These are phyloP conservation scores for Sporothrix mexicana DNA, from an alignment of 2,329 filamentous ascomycete genomes.

Conservation along the genomic window DNA sequence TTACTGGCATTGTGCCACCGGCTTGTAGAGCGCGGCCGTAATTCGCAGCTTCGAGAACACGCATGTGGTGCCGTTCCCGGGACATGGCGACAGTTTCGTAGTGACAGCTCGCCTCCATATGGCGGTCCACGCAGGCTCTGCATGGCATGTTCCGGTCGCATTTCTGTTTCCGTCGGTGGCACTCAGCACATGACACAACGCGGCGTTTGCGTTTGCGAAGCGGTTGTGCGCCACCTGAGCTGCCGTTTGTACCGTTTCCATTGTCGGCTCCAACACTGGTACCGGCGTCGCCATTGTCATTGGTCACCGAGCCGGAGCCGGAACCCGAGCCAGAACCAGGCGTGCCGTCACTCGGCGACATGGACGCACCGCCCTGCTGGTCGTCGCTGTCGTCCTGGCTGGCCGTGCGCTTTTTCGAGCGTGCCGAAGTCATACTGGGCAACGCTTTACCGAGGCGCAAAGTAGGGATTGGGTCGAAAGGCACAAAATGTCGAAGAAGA, in stretches of 20 bases:
- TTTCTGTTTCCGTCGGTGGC: constrained; percentile 68
- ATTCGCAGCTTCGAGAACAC: constrained; percentile 35
- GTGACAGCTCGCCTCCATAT: constrained; percentile 60
- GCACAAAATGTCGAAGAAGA: too few relatives aligned
- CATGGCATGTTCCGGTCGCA: constrained; percentile 66
- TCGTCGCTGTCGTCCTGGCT: constrained; percentile 22
- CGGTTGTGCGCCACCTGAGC: constrained; percentile 42
- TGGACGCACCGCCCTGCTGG: not conserved
- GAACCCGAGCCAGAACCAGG: not conserved
- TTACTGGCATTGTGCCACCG: constrained; percentile 49
- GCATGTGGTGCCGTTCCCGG: constrained; percentile 46
- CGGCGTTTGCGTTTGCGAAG: constrained; percentile 64
- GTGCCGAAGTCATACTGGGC: constrained; percentile 31
- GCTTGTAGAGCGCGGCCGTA: constrained; percentile 37
- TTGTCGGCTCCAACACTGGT: not conserved
- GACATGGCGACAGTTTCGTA: constrained; percentile 60
- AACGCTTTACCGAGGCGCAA: not conserved
- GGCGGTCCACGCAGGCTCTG: constrained; percentile 63
- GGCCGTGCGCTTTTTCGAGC: constrained; percentile 32
- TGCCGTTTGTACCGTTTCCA: not conserved
- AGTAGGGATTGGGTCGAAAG: not conserved
- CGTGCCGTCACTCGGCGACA: not conserved
- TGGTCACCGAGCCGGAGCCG: constrained; percentile 3
- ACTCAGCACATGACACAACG: constrained; percentile 69
- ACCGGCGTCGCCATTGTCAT: constrained; percentile 12